Conservation (phyloP, 176 grass and related monocot species). For the Carex kokanica region DNA sequence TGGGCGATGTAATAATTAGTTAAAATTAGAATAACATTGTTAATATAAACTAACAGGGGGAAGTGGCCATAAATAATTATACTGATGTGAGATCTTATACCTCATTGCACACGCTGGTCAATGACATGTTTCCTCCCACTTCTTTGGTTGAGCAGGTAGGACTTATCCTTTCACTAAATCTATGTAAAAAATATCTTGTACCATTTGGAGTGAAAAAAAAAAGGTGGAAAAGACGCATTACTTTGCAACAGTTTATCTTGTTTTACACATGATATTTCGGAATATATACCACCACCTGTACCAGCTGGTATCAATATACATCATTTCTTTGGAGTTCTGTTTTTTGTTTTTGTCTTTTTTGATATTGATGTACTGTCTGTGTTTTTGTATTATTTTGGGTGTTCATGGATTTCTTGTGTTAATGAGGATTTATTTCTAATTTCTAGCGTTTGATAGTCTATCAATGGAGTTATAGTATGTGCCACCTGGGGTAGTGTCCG, state of each 20-base stretch:
- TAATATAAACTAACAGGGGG: conserved; percentile 51
- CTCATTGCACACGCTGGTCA: conserved; percentile 90
- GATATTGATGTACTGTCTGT: not conserved
- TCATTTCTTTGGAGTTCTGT: not conserved
- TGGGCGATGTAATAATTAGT: conserved; percentile 1
- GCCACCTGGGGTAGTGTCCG: not conserved
- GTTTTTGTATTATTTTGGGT: not conserved
- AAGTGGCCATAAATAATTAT: conserved; percentile 87
- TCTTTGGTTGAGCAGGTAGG: conserved; percentile 96
- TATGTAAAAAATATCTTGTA: not conserved
- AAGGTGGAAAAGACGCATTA: not conserved
- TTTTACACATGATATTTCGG: not conserved
- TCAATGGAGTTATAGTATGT: not conserved
- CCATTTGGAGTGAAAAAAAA: conserved; percentile 8
- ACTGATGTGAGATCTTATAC: conserved; percentile 96
- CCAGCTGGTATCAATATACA: not conserved
- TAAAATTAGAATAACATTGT: not conserved
- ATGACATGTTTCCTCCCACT: conserved; percentile 98
- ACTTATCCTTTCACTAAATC: conserved; percentile 10
- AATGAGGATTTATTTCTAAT: not conserved
- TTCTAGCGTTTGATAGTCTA: not conserved
- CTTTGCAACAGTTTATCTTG: not conserved
- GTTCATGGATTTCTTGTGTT: not conserved
- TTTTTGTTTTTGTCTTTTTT: not conserved
- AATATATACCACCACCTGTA: not conserved